Conservation (phyloP, 2,329 filamentous ascomycete genomes). For the Pseudogymnoascus sp. region DNA sequence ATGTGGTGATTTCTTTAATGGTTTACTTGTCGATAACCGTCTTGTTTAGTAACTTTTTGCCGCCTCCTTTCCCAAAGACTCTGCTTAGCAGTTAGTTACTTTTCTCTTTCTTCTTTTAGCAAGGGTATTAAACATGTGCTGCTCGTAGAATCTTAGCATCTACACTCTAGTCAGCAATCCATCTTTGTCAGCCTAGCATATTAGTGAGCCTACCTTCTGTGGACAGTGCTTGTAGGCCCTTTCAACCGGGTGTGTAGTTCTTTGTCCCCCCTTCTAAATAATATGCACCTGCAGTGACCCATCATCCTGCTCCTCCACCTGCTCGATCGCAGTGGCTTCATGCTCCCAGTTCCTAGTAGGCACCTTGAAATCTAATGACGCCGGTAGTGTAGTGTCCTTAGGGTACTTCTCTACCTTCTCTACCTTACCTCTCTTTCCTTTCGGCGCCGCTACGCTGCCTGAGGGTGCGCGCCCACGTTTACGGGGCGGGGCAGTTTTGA, state of each 20-base stretch:
- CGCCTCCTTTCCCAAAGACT: constrained; percentile 20
- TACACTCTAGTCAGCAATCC: constrained; percentile 14
- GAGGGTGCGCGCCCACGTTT: background rate
- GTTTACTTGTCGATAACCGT: background rate
- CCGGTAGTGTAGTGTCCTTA: constrained; percentile 40
- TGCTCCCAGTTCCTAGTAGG: constrained; percentile 74
- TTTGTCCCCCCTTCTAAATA: constrained; percentile 65
- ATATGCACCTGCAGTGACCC: constrained; percentile 60
- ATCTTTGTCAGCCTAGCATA: background rate
- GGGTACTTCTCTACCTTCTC: constrained; percentile 36
- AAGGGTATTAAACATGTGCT: constrained; percentile 33
- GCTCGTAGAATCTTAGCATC: constrained; percentile 45
- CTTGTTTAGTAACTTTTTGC: background rate
- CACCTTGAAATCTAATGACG: constrained; percentile 49
- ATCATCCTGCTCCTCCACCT: constrained; percentile 56
- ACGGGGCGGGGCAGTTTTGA: background rate
- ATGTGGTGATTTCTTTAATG: background rate
- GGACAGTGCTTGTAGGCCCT: constrained; percentile 70
- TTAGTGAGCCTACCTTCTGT: constrained; percentile 51
- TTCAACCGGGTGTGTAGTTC: constrained; percentile 64
- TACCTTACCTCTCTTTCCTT: constrained; percentile 21
- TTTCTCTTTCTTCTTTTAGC: constrained; percentile 7
- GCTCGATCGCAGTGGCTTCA: constrained; percentile 62
- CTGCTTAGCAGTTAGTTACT: constrained; percentile 17
- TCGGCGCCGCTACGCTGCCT: background rate